Evolutionary conservation across 2,329 filamentous ascomycete genomes (phyloP).

Genomic region (Colletotrichum noveboracense): DNA sequence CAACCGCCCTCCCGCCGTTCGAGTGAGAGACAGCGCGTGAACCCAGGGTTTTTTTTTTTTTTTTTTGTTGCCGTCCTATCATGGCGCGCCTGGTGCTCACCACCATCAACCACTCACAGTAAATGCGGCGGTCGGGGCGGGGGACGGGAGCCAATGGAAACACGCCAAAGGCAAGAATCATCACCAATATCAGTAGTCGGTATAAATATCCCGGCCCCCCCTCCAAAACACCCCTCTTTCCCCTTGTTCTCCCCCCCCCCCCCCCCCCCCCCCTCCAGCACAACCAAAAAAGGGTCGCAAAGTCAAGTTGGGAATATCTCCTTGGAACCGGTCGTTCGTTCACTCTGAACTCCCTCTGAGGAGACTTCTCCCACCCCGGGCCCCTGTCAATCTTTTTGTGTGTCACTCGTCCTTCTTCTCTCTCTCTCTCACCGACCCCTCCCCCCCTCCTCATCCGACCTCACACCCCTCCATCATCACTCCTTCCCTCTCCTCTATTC

Average conservation of each 20-base stretch:
- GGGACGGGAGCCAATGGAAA: constrained; percentile 22
- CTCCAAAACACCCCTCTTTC: constrained; percentile 28
- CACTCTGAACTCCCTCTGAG: constrained; percentile 35
- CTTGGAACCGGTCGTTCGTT: constrained; percentile 50
- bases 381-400: constrained; percentile 54
- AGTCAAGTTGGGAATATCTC: constrained; percentile 56
- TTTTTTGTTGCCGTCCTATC: background rate
- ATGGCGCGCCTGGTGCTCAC: background rate
- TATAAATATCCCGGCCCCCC: constrained; percentile 37
- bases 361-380: constrained; percentile 58
- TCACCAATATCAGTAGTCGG: constrained; percentile 24
- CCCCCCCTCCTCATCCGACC: constrained; percentile 33
- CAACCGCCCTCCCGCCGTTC: background rate
- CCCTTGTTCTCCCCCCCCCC: constrained; percentile 51
- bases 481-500: constrained; percentile 17
- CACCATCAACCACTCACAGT: background rate
- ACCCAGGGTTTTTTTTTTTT: background rate
- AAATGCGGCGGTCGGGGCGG: constrained; percentile 2
- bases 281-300: constrained; percentile 62
- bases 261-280: constrained; percentile 55
- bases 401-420: constrained; percentile 38
- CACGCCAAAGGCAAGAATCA: background rate
- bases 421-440: constrained; percentile 37
- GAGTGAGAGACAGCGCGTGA: background rate
- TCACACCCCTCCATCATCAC: constrained; percentile 36